Conservation (phyloP, 768 basidiomycete genomes). For the Cystofilobasidium macerans region DNA sequence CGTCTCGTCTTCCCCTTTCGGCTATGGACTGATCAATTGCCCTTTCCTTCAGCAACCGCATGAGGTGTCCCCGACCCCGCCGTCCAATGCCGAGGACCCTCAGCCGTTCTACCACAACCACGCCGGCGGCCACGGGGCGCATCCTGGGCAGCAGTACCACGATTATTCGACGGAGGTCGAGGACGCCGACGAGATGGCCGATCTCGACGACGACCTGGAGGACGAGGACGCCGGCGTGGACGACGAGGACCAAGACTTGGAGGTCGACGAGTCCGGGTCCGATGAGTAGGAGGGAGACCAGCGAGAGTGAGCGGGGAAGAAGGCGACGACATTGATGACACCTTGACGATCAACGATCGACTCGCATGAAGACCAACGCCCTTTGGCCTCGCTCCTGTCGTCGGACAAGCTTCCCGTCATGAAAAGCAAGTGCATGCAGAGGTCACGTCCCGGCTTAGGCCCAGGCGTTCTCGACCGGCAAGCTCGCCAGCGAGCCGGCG, state of each 20-base stretch:
- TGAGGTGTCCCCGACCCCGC: neutral
- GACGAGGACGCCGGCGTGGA: slow-evolving; percentile 39
- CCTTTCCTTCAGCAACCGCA: neutral
- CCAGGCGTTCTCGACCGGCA: slow-evolving; percentile 14
- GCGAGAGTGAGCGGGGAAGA: no score
- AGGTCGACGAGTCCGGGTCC: neutral
- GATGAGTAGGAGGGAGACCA: no score
- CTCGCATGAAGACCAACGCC: no score
- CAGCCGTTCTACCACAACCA: neutral
- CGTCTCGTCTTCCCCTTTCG: neutral
- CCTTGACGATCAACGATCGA: no score
- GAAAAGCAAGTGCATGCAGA: neutral
- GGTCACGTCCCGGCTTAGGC: neutral
- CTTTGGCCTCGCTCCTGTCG: no score
- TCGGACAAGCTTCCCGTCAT: neutral
- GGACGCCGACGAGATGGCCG: slow-evolving; percentile 1
- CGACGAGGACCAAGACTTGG: slow-evolving; percentile 19
- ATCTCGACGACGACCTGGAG: slow-evolving; percentile 13
- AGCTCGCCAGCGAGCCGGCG: neutral
- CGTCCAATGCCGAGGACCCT: neutral
- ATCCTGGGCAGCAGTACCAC: neutral
- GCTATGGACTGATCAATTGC: neutral
- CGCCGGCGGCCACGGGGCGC: neutral
- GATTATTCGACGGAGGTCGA: neutral
- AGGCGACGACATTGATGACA: no score